Base-by-base conservation (phyloP, 2,329 filamentous ascomycete species). In the Fusarium goolgardi region DNA sequence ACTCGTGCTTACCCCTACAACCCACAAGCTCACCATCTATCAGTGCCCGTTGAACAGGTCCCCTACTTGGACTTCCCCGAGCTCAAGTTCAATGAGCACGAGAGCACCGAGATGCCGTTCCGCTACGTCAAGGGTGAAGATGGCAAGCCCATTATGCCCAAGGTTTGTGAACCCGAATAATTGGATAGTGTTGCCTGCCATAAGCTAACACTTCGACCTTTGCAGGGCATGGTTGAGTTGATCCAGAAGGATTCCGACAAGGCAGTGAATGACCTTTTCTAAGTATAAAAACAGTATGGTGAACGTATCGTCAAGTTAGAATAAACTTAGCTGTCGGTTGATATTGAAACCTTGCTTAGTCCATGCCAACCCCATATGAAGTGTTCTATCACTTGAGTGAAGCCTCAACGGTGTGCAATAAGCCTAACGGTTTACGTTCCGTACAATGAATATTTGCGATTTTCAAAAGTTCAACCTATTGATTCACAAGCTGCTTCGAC, bases 41-140 rank as follows among this genome's bases (percentile, higher is more conserved):
- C 70, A 97, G 94, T 90, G 37, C 86, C 91, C 0, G 83, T 99
- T 46, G 88, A 91, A 57, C 83, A 94, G 69, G 91, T 99, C 34
- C 85, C 89, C 3, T 97, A 96, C 76, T 79, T 96, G 34, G 94
- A 98, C 77, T 90, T 92, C 75, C 96, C 96, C 0, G 95, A 98
- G 76, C 86, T 99, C 75, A 90, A 90, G 75, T 91, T 98, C 78
- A 93, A 92, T 78, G 90, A 96, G 77, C 90, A 97, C 75, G 96
- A 99, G 81, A 96, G 92, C 78, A 97, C 94, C 1, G 86, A 97
- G 79, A 98, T 99, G 96, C 96, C 96, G 1, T 99, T 99, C 80
- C 92, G 96, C 71, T 99, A 99, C 77, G 94, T 99, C 51, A 90
- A 87, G 76, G 90, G 86, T 52, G 81, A 87, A 13, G 83, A 92